Base-by-base conservation (phyloP, 768 basidiomycete genomes). In the Trametes elegans region DNA sequence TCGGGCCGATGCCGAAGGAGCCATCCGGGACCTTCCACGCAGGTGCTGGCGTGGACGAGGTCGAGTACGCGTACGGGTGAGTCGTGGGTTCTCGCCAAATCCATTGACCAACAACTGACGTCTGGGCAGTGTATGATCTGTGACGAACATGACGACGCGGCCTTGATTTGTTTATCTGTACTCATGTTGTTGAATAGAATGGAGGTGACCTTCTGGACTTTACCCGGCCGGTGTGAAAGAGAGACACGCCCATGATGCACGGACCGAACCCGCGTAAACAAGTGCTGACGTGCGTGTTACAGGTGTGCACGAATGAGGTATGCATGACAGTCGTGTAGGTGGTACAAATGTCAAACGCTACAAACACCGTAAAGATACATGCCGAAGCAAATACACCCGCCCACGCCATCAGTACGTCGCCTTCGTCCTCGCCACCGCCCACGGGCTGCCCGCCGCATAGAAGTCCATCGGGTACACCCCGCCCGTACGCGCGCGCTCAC, bases 381-480 rank as follows among this genome's bases (percentile, higher is more conserved):
- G 19, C 26, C 7, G 18, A 23, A 16, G 35, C 26, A n/a, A n/a
- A n/a, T n/a, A 43, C 50, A 44, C 10, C 18, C 9, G n/a, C 9
- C 9, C 16, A 38, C 16, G 5, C 1, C 14, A 18, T 65, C 49
- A 66, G 61, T 82, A 83, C 23, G 67, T 70, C 8, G 77, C 84
- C 39, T 78, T 87, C 28, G 71, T 62, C 66, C 89, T 79, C 18
- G 89, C 81, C 19, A 78, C 61, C 0, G 90, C 84, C 90, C 90
- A 92, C 1, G 84, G 85, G 57, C 80, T 88, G 3, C 85, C 87
- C 7, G 85, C 88, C 28, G 80, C 79, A 62, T 98, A 99, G 70
- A 98, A 99, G 71, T 99, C 91, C 97, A 99, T 99, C 3, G 92
- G 88, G 73, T 99, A 98, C 7, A 74, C 73, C 9, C 79, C 81